Conservation (phyloP, 306 rosid species). For the Vachellia collinsii region DNA sequence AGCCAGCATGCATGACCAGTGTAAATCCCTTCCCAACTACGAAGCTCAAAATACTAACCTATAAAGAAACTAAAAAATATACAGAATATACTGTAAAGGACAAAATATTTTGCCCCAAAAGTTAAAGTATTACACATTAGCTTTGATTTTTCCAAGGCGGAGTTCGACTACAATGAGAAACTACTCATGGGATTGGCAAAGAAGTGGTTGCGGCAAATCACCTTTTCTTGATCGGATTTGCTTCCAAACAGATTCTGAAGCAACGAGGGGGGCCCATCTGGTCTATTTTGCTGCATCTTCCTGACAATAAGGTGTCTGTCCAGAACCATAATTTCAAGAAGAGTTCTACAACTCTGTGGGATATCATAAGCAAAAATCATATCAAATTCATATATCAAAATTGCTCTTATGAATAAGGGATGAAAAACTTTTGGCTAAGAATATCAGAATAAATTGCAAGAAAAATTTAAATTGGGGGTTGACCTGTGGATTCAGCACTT, state of each 20-base stretch:
- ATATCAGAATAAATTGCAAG: conserved; percentile 26
- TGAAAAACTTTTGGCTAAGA: conserved; percentile 13
- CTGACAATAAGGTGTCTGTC: conserved; percentile 68
- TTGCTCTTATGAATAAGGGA: background rate
- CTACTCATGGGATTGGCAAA: conserved; percentile 85
- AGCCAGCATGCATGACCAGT: background rate
- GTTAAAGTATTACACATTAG: background rate
- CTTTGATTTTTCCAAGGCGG: background rate
- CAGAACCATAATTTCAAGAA: conserved; percentile 80
- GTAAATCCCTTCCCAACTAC: background rate
- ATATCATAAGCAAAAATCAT: background rate
- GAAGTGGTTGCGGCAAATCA: conserved; percentile 63
- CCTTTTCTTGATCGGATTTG: conserved; percentile 47
- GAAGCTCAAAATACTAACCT: background rate
- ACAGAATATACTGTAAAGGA: background rate
- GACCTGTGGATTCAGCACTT: conserved; percentile 93
- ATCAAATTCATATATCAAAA: background rate
- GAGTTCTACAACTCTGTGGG: conserved; percentile 77
- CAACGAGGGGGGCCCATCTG: conserved; percentile 51
- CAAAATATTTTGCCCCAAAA: background rate
- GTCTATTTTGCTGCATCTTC: conserved; percentile 72
- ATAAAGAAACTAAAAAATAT: background rate
- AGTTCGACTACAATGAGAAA: conserved; percentile 56
- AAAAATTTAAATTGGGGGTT: conserved; percentile 14
- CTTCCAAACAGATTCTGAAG: conserved; percentile 60